Base-by-base conservation (phyloP, 164 flowering plant species). In the Annona cherimola region DNA sequence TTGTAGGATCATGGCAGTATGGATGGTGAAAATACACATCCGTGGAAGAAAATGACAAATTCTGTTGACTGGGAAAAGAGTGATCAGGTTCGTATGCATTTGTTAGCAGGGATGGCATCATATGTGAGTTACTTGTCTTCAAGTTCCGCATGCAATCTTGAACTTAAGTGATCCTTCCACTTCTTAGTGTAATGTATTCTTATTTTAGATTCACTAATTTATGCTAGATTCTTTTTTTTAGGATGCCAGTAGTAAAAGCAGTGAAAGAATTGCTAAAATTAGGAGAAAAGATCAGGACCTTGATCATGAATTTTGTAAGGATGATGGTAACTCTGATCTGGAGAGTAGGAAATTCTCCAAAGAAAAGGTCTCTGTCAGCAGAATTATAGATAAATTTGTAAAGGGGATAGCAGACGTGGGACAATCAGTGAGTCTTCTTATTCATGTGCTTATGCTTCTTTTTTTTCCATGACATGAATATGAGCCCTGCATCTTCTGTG, bases 311-410 rank as follows among this genome's bases (percentile, higher is more conserved):
- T 41, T 39, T 64, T 43, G 44, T 40, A 14, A 41, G 43, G 67
- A 3, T 14, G 41, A 14, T 3, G 67, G 67, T 14, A 41, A 64
- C 16, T 64, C 44, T 12, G 44, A n/a, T 16, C 5, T 39, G 45
- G 67, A 16, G 42, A 16, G 41, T 43, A 3, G 43, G 1, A 64
- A 41, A 1, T 64, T 41, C 18, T 64, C 18, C 41, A 5, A 39
- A n/a, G 67, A 64, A 16, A 64, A 44, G 67, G 64, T 11, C 44
- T 64, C 43, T 12, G 4, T 43, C 67, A 64, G 67, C 44, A 64
- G 43, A 6, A 64, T 14, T 4, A 64, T 39, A 12, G 44, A 64
- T 16, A 64, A 64, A 4, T 5, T 64, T 64, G 67, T n/a, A 64
- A 64, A 64, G 40, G 67, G 26, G 2, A 0, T 41, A 12, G 45